Percentiles rank a stretch among this genome's conserved stretches.
phyloP scores from a whole-genome alignment of 108 stramenopile species.

The Skeletonema marinoi region DNA sequence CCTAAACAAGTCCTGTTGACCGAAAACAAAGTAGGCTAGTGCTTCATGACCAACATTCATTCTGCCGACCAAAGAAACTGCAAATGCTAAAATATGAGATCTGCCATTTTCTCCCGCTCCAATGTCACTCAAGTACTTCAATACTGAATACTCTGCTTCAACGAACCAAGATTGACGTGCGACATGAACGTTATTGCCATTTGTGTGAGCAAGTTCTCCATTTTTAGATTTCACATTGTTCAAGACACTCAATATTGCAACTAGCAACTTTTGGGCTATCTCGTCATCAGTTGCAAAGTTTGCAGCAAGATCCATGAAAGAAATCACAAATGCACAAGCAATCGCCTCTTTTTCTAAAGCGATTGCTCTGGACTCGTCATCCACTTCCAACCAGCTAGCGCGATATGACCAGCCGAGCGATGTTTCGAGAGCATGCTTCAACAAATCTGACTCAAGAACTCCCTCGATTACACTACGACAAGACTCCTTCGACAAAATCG shows the following conservation, averaged over 20 bases:
- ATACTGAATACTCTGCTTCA: conserved; percentile 58
- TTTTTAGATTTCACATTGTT: conserved; percentile 9
- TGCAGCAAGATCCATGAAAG: conserved; percentile 33
- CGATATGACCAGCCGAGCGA: conserved; percentile 28
- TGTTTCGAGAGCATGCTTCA: conserved; percentile 15
- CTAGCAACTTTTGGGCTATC: background rate
- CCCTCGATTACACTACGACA: conserved; percentile 25
- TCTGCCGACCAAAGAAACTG: conserved; percentile 65
- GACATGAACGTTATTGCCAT: conserved; percentile 2
- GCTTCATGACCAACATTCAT: conserved; percentile 71
- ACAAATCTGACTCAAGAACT: conserved; percentile 22
- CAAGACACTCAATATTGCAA: background rate
- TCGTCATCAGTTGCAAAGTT: background rate
- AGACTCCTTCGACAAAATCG: conserved; percentile 25
- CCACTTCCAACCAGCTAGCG: conserved; percentile 16
- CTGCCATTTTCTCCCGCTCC: conserved; percentile 5
- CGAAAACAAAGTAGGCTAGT: conserved; percentile 61
- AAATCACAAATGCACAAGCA: conserved; percentile 31
- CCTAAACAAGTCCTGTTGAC: conserved; percentile 48
- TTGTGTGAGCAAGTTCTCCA: background rate
- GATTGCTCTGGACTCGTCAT: background rate
- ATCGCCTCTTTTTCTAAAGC: conserved; percentile 41
- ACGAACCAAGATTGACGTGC: conserved; percentile 62
- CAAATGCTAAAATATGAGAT: conserved; percentile 43
- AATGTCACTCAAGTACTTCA: conserved; percentile 43